A percentile compares a stretch with the other conserved stretches of the same genome.
These are phyloP conservation scores for Irpex sp. DNA, from an alignment of 1,284 basidiomycete genomes.

Conservation along the genomic window DNA sequence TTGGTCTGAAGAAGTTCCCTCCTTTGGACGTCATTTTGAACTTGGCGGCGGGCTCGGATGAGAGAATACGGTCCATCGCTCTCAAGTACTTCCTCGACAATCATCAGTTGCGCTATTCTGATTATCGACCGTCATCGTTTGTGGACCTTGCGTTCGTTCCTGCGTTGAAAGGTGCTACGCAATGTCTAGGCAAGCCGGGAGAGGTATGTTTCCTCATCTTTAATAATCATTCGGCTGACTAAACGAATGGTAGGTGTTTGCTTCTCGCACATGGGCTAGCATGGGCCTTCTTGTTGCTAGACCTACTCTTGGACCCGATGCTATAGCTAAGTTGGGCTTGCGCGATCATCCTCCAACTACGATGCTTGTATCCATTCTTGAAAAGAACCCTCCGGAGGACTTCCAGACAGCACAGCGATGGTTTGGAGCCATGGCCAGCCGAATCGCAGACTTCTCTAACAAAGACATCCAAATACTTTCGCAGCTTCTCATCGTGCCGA, in stretches of 20 bases:
- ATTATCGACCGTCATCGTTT: conserved; percentile 57
- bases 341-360: conserved; percentile 70
- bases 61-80: conserved; percentile 48
- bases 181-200: conserved; percentile 61
- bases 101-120: conserved; percentile 55
- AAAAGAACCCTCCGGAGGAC: conserved; percentile 60
- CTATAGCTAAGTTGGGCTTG: conserved; percentile 69
- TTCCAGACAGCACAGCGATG: conserved; percentile 55
- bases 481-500: conserved; percentile 53
- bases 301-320: conserved; percentile 48
- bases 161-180: conserved; percentile 48
- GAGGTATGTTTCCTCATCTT: conserved; percentile 45
- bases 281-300: conserved; percentile 77
- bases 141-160: conserved; percentile 78
- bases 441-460: conserved; percentile 39
- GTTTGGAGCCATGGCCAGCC: conserved; percentile 77
- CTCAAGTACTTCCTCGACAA: conserved; percentile 81
- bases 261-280: conserved; percentile 63
- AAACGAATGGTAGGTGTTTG: conserved; percentile 59
- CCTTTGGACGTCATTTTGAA: conserved; percentile 64
- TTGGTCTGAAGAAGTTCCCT: conserved; percentile 78
- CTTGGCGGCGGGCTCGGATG: conserved; percentile 59
- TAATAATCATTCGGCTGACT: background rate
- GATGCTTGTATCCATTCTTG: conserved; percentile 62
- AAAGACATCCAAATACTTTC: conserved; percentile 48